Conservation (phyloP, 2,329 filamentous ascomycete genomes). For the Thermochaetoides dissita region DNA sequence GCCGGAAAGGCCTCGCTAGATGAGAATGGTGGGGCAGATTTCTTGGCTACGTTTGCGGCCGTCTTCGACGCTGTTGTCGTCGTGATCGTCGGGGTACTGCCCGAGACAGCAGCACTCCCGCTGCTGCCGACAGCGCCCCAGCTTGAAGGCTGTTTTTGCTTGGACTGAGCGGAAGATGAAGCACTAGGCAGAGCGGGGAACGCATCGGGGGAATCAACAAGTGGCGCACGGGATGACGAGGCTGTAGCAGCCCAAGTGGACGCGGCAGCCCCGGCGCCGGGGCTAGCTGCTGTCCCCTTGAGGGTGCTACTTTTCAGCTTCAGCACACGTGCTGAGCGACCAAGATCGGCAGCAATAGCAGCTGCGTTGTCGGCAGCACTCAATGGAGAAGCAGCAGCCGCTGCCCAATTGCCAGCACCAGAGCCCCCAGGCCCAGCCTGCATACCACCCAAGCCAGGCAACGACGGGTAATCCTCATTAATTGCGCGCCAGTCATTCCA, state of each 20-base stretch:
- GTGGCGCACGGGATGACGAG: neutral
- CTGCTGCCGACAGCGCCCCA: slow-evolving; percentile 10
- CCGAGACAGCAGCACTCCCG: neutral
- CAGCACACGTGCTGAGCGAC: slow-evolving; percentile 40
- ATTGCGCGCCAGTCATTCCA: slow-evolving; percentile 95
- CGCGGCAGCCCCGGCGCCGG: too few species aligned
- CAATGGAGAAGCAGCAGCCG: slow-evolving; percentile 41
- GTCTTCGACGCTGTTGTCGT: neutral
- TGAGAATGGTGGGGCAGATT: neutral
- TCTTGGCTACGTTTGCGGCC: neutral
- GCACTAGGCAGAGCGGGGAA: slow-evolving; percentile 30
- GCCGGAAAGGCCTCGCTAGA: slow-evolving; percentile 62
- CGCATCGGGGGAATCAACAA: slow-evolving; percentile 20
- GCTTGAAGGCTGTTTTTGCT: slow-evolving; percentile 7
- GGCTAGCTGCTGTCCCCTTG: slow-evolving; percentile 19
- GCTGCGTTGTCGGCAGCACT: slow-evolving; percentile 28
- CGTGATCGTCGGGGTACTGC: too few species aligned
- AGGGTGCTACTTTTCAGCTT: slow-evolving; percentile 46
- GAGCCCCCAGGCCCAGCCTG: slow-evolving; percentile 41
- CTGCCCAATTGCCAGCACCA: slow-evolving; percentile 46
- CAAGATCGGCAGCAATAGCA: slow-evolving; percentile 25
- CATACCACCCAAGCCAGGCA: slow-evolving; percentile 62
- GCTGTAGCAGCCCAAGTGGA: neutral
- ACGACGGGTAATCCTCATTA: slow-evolving; percentile 85
- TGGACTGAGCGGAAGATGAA: slow-evolving; percentile 1